A percentile compares a stretch with the other conserved stretches of the same genome.
Evolutionary conservation across 176 grass and related monocot species (phyloP).

Genomic region (Olyra latifolia): DNA sequence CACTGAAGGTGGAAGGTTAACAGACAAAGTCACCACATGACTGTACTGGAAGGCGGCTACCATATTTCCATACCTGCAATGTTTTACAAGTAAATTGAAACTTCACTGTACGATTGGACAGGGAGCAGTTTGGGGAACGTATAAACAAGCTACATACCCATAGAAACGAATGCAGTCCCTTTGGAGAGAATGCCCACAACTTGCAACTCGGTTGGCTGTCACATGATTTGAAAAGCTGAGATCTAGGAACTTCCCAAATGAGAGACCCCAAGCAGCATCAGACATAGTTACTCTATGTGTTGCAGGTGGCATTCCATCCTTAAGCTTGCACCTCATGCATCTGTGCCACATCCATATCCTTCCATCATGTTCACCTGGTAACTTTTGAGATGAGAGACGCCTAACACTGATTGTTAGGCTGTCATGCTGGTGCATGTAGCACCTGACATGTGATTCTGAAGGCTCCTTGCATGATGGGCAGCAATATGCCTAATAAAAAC

Average conservation of each 20-base stretch:
- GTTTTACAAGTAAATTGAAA: conserved; percentile 33
- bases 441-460: conserved; percentile 73
- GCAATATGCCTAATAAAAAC: conserved; percentile 59
- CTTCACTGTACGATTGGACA: background rate
- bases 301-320: conserved; percentile 76
- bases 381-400: conserved; percentile 48
- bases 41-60: conserved; percentile 83
- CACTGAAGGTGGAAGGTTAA: conserved; percentile 66
- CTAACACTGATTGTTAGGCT: conserved; percentile 79
- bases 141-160: conserved; percentile 56
- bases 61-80: conserved; percentile 83
- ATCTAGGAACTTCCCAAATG: conserved; percentile 97
- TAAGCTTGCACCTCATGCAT: conserved; percentile 70
- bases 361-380: conserved; percentile 75
- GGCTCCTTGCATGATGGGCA: conserved; percentile 78
- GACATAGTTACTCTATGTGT: conserved; percentile 84
- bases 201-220: conserved; percentile 84
- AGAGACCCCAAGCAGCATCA: conserved; percentile 84
- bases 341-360: conserved; percentile 99
- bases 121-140: background rate
- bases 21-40: conserved; percentile 72
- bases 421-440: conserved; percentile 83
- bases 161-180: conserved; percentile 90
- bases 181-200: conserved; percentile 86
- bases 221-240: conserved; percentile 88